A percentile compares a stretch with the other conserved stretches of the same genome.
Evolutionary conservation across 2,329 filamentous ascomycete species (phyloP).

Genomic region (Hypoxylon sp.): DNA sequence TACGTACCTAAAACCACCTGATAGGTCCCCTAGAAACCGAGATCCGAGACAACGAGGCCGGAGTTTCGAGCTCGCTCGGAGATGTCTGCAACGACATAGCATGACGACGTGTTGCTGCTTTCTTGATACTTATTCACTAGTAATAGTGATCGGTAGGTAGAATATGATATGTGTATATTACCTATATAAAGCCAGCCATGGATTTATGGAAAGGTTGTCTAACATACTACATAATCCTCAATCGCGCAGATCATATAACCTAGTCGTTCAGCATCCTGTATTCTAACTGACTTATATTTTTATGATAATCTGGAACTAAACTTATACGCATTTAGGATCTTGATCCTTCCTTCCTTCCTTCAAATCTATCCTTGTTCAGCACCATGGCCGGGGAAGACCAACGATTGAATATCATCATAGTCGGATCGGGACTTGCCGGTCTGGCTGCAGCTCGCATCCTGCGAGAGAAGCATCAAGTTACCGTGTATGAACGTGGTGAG

Average conservation of each 20-base stretch:
- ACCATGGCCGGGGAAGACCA: slow-evolving; percentile 20
- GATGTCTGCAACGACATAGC: slow-evolving; percentile 1
- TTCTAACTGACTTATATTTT: neutral
- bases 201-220: neutral
- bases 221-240: neutral
- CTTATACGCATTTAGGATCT: no score
- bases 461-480: slow-evolving; percentile 37
- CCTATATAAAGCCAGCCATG: slow-evolving; percentile 7
- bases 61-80: slow-evolving; percentile 28
- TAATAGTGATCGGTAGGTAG: no score
- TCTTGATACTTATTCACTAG: no score
- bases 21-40: slow-evolving; percentile 12
- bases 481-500: slow-evolving; percentile 39
- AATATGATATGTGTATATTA: neutral
- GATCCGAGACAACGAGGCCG: slow-evolving; percentile 19
- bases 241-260: neutral
- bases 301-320: neutral
- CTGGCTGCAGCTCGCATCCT: slow-evolving; percentile 39
- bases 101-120: slow-evolving; percentile 10
- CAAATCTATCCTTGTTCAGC: neutral
- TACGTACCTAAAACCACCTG: slow-evolving; percentile 1
- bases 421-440: slow-evolving; percentile 40
- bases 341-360: no score
- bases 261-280: neutral
- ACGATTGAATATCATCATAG: slow-evolving; percentile 35